phyloP scores from a whole-genome alignment of 768 basidiomycete genomes.

The Leccinum variicolor region DNA sequence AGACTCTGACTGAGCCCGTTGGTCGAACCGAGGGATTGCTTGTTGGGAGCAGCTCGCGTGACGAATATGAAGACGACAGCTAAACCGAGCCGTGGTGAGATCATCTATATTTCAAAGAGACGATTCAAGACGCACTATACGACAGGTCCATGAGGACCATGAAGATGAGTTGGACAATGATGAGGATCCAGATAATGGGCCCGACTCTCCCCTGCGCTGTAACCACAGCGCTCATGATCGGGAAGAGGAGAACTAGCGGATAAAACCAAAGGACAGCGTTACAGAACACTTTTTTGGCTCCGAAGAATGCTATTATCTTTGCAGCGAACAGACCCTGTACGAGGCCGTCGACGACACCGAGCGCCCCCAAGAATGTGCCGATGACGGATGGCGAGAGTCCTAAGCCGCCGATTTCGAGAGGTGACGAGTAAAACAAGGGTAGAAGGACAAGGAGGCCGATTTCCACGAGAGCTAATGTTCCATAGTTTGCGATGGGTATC shows the following conservation, averaged over 20 bases:
- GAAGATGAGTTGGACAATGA: constrained; percentile 26
- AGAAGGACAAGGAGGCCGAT: constrained; percentile 36
- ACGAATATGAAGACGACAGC: constrained; percentile 55
- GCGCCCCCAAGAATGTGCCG: constrained; percentile 35
- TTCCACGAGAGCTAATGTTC: constrained; percentile 40
- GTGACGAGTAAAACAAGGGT: constrained; percentile 46
- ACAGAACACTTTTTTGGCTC: constrained; percentile 41
- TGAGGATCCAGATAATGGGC: constrained; percentile 35
- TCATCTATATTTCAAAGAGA: not conserved
- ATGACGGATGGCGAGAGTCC: constrained; percentile 40
- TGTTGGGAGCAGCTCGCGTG: constrained; percentile 50
- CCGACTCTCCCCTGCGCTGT: constrained; percentile 29
- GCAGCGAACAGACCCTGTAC: constrained; percentile 42
- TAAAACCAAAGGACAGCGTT: constrained; percentile 35
- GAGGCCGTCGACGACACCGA: constrained; percentile 36
- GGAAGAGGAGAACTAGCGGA: constrained; percentile 41
- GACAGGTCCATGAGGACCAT: constrained; percentile 38
- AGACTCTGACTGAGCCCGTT: constrained; percentile 55
- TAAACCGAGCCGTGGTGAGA: constrained; percentile 2
- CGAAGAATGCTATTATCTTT: constrained; percentile 37
- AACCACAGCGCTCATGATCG: constrained; percentile 42
- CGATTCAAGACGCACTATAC: constrained; percentile 33
- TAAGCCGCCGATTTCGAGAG: constrained; percentile 42
- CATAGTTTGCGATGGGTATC: constrained; percentile 43
- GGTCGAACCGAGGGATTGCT: constrained; percentile 51